Percentiles rank a stretch among this genome's conserved stretches.
Conservation (phyloP, 192 early-diverging fungal genomes). For the Linnemannia exigua region DNA sequence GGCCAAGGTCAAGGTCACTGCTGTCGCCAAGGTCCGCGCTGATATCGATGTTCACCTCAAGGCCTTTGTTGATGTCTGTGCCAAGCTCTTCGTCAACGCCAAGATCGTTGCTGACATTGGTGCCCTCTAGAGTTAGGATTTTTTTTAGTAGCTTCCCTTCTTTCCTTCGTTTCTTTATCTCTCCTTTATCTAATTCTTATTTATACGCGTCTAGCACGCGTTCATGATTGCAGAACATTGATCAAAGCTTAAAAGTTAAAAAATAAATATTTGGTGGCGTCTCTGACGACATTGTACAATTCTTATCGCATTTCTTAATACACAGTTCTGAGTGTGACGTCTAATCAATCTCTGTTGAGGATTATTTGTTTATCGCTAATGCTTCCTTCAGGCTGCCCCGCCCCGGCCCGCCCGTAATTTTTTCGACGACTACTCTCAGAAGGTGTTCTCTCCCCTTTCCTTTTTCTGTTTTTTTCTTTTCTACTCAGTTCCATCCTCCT, state of each 20-base stretch:
- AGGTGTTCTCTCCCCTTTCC: neutral
- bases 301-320: too few species aligned
- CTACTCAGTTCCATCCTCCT: slow-evolving; percentile 40
- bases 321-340: too few species aligned
- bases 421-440: neutral
- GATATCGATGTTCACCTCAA: slow-evolving; percentile 32
- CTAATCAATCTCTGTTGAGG: too few species aligned
- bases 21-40: slow-evolving; percentile 12
- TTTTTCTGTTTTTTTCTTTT: slow-evolving; percentile 19
- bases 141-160: neutral
- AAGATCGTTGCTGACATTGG: slow-evolving; percentile 30
- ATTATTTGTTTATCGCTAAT: slow-evolving; percentile 4
- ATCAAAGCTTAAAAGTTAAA: neutral
- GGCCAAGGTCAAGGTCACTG: slow-evolving; percentile 23
- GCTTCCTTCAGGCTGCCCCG: slow-evolving; percentile 1
- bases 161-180: neutral
- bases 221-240: neutral
- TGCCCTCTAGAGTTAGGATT: slow-evolving; percentile 24
- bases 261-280: neutral
- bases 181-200: neutral
- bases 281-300: too few species aligned
- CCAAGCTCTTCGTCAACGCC: slow-evolving; percentile 21
- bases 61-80: slow-evolving; percentile 30
- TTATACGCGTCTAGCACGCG: neutral
- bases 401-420: slow-evolving; percentile 9